Base-by-base conservation (phyloP, 257 asterid genomes). In the Gardenia jasminoides region DNA sequence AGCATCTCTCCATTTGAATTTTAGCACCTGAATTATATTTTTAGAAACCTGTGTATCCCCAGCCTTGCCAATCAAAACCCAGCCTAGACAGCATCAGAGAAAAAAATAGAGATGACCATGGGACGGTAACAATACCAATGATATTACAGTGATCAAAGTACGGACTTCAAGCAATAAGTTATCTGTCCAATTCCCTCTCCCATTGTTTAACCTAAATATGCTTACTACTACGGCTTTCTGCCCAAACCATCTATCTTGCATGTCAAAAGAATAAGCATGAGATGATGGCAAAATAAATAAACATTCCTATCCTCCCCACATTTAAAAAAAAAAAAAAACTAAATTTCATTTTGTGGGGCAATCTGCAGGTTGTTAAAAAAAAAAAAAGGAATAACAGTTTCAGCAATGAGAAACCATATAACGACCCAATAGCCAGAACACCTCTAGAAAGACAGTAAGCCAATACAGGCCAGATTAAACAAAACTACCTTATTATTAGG, bases 51-150 rank as follows among this genome's bases (percentile, higher is more conserved):
- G 78, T 17, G 99, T 96, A 86, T 93, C 97, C 75, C 99, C 99
- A 30, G 93, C 94, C 89, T 96, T 96, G 67, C 99, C 99, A 75
- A 96, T 96, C 76, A 96, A 86, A 73, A 96, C 99, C 99, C 99
- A 81, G 93, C 99, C 99, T 96, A 84, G 12, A 81, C 50, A 47
- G 43, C 54, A 84, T 74, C 68, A 17, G 33, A 70, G 73, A 22
- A 79, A 76, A 72, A 26, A 36, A 44, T 9, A 76, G 83, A 22
- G 22, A 66, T 54, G 19, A 41, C 28, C 64, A 52, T 19, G 1
- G 22, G 46, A 22, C 36, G 64, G 66, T 10, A 43, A 50, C 19
- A 2, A 9, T 52, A 31, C 20, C 30, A 1, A 56, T n/a, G n/a
- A n/a, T 22, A 56, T 56, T 20, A 30, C 17, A 7, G 46, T 74